Evolutionary conservation across 805 yeast species (phyloP).

Genomic region (Diddensiella caesifluorescens): DNA sequence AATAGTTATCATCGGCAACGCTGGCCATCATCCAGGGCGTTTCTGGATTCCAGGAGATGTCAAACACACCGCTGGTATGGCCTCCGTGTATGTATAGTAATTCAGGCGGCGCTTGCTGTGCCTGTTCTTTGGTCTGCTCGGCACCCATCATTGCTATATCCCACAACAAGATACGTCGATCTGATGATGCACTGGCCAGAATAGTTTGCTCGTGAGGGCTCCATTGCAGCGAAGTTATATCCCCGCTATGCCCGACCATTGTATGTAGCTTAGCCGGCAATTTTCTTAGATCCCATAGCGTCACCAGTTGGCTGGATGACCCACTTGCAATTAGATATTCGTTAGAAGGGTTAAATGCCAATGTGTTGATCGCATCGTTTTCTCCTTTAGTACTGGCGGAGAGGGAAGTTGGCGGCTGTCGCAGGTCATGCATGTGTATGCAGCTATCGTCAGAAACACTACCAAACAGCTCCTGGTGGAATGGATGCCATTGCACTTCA

Average conservation of each 20-base stretch:
- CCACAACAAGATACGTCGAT: constrained; percentile 56
- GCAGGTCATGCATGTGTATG: constrained; percentile 49
- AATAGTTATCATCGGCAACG: constrained; percentile 77
- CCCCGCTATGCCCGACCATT: constrained; percentile 42
- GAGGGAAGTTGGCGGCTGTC: constrained; percentile 31
- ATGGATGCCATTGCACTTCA: constrained; percentile 63
- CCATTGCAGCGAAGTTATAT: constrained; percentile 69
- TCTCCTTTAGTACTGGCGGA: constrained; percentile 14
- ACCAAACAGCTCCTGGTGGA: constrained; percentile 56
- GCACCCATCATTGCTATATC: constrained; percentile 38
- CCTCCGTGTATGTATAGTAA: constrained; percentile 73
- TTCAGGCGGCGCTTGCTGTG: constrained; percentile 26
- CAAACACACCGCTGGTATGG: constrained; percentile 82
- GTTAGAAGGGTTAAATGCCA: constrained; percentile 56
- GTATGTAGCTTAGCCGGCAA: constrained; percentile 27
- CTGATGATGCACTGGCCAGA: constrained; percentile 61
- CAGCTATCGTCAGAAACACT: constrained; percentile 61
- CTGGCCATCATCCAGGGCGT: constrained; percentile 67
- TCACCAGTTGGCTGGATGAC: constrained; percentile 50
- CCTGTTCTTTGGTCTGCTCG: constrained; percentile 11
- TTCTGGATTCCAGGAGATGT: constrained; percentile 73
- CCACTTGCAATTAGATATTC: constrained; percentile 62
- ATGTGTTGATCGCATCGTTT: constrained; percentile 45
- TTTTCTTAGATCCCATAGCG: constrained; percentile 62
- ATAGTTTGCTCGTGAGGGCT: constrained; percentile 51